Percentiles rank a stretch among this genome's conserved stretches.
Conservation (phyloP, 768 basidiomycete genomes). For the Auricularia sp. region DNA sequence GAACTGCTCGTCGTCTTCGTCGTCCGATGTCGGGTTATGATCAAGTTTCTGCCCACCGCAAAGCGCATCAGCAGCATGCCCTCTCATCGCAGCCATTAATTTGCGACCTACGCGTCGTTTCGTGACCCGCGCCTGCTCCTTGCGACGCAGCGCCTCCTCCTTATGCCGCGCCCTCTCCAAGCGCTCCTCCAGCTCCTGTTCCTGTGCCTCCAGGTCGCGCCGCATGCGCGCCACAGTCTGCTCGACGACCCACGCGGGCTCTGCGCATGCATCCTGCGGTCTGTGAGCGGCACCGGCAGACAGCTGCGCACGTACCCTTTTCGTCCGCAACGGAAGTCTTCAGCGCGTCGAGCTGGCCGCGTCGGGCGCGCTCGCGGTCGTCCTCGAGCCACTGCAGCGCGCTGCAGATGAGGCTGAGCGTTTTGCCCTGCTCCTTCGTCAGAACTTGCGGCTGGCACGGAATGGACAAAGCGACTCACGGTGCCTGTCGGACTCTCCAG, state of each 20-base stretch:
- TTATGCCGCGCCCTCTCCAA: constrained; percentile 51
- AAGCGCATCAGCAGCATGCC: no score
- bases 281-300: neutral
- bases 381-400: constrained; percentile 67
- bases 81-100: no score
- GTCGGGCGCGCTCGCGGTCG: constrained; percentile 57
- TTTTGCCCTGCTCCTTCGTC: constrained; percentile 58
- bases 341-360: constrained; percentile 44
- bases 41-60: constrained; percentile 9
- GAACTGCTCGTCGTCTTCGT: constrained; percentile 52
- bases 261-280: constrained; percentile 22
- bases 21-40: constrained; percentile 23
- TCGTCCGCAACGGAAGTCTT: constrained; percentile 4
- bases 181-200: constrained; percentile 52
- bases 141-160: constrained; percentile 46
- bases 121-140: constrained; percentile 31
- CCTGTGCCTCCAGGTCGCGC: constrained; percentile 57
- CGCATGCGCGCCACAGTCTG: constrained; percentile 59
- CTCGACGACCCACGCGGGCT: constrained; percentile 65
- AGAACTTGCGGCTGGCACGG: neutral
- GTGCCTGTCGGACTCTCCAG: constrained; percentile 88
- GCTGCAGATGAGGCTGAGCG: constrained; percentile 68
- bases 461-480: constrained; percentile 30
- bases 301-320: neutral
- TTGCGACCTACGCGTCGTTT: constrained; percentile 32